Conservation (phyloP, 2,329 filamentous ascomycete species). For the Thermomyces lanuginosus region DNA sequence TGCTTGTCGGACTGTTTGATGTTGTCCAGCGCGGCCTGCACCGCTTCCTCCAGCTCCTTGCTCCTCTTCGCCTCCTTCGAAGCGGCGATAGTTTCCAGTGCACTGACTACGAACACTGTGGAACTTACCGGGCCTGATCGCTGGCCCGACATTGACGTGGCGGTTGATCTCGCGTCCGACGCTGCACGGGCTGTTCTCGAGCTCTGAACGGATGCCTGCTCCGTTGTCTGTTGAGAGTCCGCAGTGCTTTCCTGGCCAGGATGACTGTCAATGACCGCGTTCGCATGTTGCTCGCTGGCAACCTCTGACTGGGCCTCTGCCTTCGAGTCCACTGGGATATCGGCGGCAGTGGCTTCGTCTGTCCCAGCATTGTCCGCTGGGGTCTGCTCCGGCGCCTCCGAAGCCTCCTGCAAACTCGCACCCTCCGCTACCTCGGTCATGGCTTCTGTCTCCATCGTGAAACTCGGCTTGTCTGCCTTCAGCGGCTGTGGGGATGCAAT, state of each 20-base stretch:
- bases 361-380: constrained; percentile 7
- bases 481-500: constrained; percentile 12
- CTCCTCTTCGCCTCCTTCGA: constrained; percentile 83
- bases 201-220: constrained; percentile 13
- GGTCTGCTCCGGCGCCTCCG: constrained; percentile 8
- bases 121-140: constrained; percentile 63
- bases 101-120: constrained; percentile 86
- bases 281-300: neutral
- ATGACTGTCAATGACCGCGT: constrained; percentile 1
- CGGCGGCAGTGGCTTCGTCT: constrained; percentile 7
- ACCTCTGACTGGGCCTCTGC: constrained; percentile 2
- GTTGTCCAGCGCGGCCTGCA: constrained; percentile 64
- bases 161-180: constrained; percentile 48
- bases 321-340: constrained; percentile 7
- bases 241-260: constrained; percentile 3
- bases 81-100: constrained; percentile 75
- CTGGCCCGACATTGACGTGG: constrained; percentile 34
- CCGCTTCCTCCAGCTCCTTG: constrained; percentile 66
- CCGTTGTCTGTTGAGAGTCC: constrained; percentile 8
- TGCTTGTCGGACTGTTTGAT: constrained; percentile 72
- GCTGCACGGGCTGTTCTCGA: constrained; percentile 32
- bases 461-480: constrained; percentile 17
- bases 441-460: constrained; percentile 15
- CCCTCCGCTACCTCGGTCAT: constrained; percentile 13
- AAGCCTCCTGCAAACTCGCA: constrained; percentile 5